Base-by-base conservation (phyloP, 2,329 filamentous ascomycete species). In the Huntiella bhutanensis region DNA sequence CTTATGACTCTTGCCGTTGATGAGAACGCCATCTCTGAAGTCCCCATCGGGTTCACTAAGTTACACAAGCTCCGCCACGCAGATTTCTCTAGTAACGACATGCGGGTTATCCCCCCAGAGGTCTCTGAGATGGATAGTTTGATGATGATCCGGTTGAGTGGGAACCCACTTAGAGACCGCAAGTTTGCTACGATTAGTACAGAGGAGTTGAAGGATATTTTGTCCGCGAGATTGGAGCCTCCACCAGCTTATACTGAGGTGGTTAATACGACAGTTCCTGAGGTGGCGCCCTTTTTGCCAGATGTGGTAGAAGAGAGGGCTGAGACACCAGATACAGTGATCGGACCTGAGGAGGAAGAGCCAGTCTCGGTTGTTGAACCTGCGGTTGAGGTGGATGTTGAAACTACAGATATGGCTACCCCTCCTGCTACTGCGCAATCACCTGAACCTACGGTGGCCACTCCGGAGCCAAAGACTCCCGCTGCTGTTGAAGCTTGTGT, bases 161-260 rank as follows among this genome's bases (percentile, higher is more conserved):
- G 85, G n/a, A 98, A 98, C 55, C 91, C 91, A 0, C 65, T 98
- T 11, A 72, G 82, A 11, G 86, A 95, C 58, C 86, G 82, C 58
- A 94, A 86, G 58, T 85, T 91, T 53, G 67, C 87, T 11, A 80
- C 75, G 1, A 82, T 92, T 63, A 71, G 72, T 16, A 86, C 82
- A 0, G 81, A 85, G 11, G 82, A 91, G 46, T 65, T 96, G 51
- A 94, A 93, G 60, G 71, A 73, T 37, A 75, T 78, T 38, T 63
- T 95, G 38, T 70, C 73, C 15, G 70, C 70, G 33, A 73, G 83
- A 19, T 63, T 87, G 51, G 72, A 77, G 57, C 73, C 82, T 15
- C 57, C 70, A 49, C 61, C 48, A 19, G 44, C 48, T 2, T 50
- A 50, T 6, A 41, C 47, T 41, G 47, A 45, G 8, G 15, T 50